phyloP scores from a whole-genome alignment of 2,329 filamentous ascomycete species.

The Salinomyces thailandicus region DNA sequence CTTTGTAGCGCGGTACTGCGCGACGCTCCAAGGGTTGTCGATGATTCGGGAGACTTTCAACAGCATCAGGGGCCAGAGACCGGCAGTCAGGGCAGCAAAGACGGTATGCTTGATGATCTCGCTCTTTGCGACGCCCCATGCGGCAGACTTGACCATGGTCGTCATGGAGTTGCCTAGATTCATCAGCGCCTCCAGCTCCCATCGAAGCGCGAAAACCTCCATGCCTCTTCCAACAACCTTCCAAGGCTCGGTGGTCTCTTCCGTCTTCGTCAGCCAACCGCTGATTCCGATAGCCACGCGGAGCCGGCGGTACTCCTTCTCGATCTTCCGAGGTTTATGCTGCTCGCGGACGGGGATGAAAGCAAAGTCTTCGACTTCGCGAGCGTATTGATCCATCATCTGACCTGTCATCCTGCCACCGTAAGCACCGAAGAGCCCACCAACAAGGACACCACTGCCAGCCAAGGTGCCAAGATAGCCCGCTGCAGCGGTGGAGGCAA shows the following conservation, averaged over 20 bases:
- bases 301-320: conserved; percentile 43
- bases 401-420: conserved; percentile 70
- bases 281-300: conserved; percentile 74
- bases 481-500: conserved; percentile 64
- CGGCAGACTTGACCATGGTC: conserved; percentile 64
- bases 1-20: conserved; percentile 28
- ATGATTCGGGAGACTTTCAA: conserved; percentile 35
- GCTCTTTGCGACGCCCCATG: conserved; percentile 66
- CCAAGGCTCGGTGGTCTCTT: conserved; percentile 71
- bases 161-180: conserved; percentile 71
- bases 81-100: conserved; percentile 37
- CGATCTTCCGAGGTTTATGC: conserved; percentile 43
- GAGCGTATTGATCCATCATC: conserved; percentile 79
- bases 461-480: conserved; percentile 70
- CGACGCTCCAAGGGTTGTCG: conserved; percentile 33
- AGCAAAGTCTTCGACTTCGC: conserved; percentile 79
- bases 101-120: conserved; percentile 59
- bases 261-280: conserved; percentile 66
- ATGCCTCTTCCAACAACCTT: conserved; percentile 57
- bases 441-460: conserved; percentile 68
- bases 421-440: conserved; percentile 85
- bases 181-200: conserved; percentile 67
- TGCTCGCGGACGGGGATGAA: conserved; percentile 62
- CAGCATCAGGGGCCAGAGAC: conserved; percentile 39
- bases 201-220: conserved; percentile 74